phyloP scores from a whole-genome alignment of 768 basidiomycete genomes.

The Mycena leptocephala region DNA sequence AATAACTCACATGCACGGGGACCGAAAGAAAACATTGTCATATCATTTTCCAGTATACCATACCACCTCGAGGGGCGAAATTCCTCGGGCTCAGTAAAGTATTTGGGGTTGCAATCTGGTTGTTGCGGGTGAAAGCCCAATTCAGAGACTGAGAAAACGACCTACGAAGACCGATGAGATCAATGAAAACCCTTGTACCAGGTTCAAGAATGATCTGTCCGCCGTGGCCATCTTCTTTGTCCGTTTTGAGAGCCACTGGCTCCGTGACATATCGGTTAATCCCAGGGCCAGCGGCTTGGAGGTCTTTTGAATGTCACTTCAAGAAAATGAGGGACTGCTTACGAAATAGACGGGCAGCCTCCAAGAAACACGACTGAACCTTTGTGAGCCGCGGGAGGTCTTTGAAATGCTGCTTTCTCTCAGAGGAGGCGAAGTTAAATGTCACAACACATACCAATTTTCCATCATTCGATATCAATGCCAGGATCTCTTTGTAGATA shows the following conservation, averaged over 20 bases:
- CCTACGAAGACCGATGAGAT: slow-evolving; percentile 1
- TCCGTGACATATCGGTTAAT: not conserved
- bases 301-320: too few species aligned
- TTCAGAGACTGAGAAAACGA: too few species aligned
- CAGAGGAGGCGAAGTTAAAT: not conserved
- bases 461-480: not conserved
- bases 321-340: too few species aligned
- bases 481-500: slow-evolving; percentile 45
- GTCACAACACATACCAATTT: not conserved
- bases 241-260: not conserved
- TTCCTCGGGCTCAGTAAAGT: slow-evolving; percentile 54
- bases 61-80: slow-evolving; percentile 59
- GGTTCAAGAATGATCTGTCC: slow-evolving; percentile 9
- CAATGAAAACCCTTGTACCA: not conserved
- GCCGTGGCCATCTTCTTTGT: slow-evolving; percentile 3
- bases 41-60: slow-evolving; percentile 26
- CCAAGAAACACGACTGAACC: slow-evolving; percentile 28
- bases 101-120: slow-evolving; percentile 55
- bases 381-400: slow-evolving; percentile 36
- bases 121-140: too few species aligned
- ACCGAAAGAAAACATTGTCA: slow-evolving; percentile 7
- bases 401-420: slow-evolving; percentile 18
- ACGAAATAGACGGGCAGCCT: slow-evolving; percentile 32
- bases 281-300: not conserved
- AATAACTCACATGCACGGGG: not conserved